Percentiles rank a stretch among this genome's conserved stretches.
phyloP scores from a whole-genome alignment of 768 basidiomycete species.

The Russula dissimulans region DNA sequence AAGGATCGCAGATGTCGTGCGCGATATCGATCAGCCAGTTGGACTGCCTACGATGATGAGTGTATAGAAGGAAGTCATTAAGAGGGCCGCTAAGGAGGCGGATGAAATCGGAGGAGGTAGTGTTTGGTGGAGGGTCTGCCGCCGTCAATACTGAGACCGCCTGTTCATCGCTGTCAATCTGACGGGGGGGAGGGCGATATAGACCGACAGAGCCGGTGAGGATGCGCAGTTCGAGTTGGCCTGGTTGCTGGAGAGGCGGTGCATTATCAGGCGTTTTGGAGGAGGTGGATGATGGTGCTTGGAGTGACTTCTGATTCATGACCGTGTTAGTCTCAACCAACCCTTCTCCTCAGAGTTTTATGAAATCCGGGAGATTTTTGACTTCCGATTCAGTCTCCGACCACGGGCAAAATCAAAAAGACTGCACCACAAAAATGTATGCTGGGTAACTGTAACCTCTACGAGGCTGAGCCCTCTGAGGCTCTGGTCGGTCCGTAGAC shows the following conservation, averaged over 20 bases:
- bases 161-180: neutral
- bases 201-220: neutral
- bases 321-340: too few species aligned
- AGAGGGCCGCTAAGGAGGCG: neutral
- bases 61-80: neutral
- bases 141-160: neutral
- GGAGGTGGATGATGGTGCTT: too few species aligned
- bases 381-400: too few species aligned
- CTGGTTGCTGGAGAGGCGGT: neutral
- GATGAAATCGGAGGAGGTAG: neutral
- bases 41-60: neutral
- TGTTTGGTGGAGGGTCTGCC: neutral
- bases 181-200: neutral
- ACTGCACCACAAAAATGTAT: neutral
- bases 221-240: neutral
- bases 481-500: constrained; percentile 28
- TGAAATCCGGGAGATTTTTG: too few species aligned
- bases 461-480: constrained; percentile 10
- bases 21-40: neutral
- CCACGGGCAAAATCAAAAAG: constrained; percentile 3
- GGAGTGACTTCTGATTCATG: too few species aligned
- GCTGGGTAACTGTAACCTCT: neutral
- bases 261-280: neutral
- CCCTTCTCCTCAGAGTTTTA: too few species aligned
- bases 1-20: neutral